A percentile compares a stretch with the other conserved stretches of the same genome.
Conservation (phyloP, 495 filamentous ascomycete genomes). For the Penicillium samsonianum region DNA sequence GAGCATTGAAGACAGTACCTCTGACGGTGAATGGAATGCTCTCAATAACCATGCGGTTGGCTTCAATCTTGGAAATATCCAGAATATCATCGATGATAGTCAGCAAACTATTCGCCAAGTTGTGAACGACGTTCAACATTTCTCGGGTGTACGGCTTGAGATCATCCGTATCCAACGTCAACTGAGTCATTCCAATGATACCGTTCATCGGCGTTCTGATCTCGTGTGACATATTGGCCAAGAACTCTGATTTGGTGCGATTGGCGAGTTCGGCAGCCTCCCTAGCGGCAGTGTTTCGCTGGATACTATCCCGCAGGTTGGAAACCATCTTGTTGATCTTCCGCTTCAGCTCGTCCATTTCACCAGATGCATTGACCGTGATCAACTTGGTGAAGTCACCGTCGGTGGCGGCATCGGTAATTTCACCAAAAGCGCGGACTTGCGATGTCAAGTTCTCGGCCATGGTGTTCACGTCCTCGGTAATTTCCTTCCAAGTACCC, state of each 20-base stretch:
- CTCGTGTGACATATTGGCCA: slow-evolving; percentile 99
- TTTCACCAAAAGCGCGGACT: slow-evolving; percentile 96
- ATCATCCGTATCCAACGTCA: slow-evolving; percentile 90
- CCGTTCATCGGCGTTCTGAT: slow-evolving; percentile 93
- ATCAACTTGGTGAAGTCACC: slow-evolving; percentile 97
- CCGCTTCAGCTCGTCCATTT: slow-evolving; percentile 98
- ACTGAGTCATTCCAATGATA: slow-evolving; percentile 94
- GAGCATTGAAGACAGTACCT: slow-evolving; percentile 94
- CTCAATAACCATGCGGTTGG: slow-evolving; percentile 99
- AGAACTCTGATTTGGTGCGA: slow-evolving; percentile 97
- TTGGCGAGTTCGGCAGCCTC: slow-evolving; percentile 97
- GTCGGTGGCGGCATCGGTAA: slow-evolving; percentile 94
- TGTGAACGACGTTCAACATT: slow-evolving; percentile 99
- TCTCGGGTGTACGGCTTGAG: slow-evolving; percentile 93
- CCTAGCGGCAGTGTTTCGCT: slow-evolving; percentile 93
- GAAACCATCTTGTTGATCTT: slow-evolving; percentile 99
- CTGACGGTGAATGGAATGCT: slow-evolving; percentile 95
- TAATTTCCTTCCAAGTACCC: slow-evolving; percentile 98
- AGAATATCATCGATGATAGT: slow-evolving; percentile 99
- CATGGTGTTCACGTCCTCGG: slow-evolving; percentile 98
- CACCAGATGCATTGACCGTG: slow-evolving; percentile 96
- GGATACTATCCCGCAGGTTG: slow-evolving; percentile 93
- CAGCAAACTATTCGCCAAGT: slow-evolving; percentile 92
- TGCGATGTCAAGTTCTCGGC: slow-evolving; percentile 96
- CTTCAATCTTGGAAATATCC: slow-evolving; percentile 99